Conservation (phyloP, 2,329 filamentous ascomycete species). For the Cladorrhinum sp. region DNA sequence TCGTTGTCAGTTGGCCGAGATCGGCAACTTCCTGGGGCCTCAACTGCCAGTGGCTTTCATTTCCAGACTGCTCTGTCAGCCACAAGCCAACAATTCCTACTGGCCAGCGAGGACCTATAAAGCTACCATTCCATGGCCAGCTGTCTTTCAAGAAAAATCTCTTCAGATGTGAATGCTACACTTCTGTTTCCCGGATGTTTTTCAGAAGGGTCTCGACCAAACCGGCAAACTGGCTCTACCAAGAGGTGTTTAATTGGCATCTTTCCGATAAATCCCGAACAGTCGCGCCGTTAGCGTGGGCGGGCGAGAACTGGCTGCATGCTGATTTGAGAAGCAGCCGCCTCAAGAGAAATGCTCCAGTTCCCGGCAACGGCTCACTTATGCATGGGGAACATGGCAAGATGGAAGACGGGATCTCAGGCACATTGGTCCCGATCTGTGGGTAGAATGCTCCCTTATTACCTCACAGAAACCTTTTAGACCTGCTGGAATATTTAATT, state of each 20-base stretch:
- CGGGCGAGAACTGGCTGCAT: conserved; percentile 21
- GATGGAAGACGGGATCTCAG: conserved; percentile 9
- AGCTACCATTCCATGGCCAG: not conserved
- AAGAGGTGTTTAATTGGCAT: not conserved
- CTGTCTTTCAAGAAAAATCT: not conserved
- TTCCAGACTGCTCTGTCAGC: not conserved
- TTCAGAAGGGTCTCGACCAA: not conserved
- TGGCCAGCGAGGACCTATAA: not conserved
- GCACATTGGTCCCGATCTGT: conserved; percentile 13
- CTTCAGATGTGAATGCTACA: not conserved
- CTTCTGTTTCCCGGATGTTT: not conserved
- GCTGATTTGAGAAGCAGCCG: conserved; percentile 2
- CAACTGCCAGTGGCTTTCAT: not conserved
- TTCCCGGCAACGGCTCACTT: not conserved
- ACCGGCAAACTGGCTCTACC: not conserved
- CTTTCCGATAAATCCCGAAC: conserved; percentile 27
- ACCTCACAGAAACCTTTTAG: conserved; percentile 29
- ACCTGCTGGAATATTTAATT: not conserved
- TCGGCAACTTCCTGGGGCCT: not conserved
- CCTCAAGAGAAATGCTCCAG: not conserved
- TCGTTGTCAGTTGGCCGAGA: conserved; percentile 1
- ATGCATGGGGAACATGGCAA: conserved; percentile 2
- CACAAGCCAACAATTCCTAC: not conserved
- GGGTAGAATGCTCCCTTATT: conserved; percentile 22
- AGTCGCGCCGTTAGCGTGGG: conserved; percentile 19